Evolutionary conservation across 139 green algal genomes (phyloP), one percentile per base, ranked within the genome.

Genomic region (Micractinium conductrix): DNA sequence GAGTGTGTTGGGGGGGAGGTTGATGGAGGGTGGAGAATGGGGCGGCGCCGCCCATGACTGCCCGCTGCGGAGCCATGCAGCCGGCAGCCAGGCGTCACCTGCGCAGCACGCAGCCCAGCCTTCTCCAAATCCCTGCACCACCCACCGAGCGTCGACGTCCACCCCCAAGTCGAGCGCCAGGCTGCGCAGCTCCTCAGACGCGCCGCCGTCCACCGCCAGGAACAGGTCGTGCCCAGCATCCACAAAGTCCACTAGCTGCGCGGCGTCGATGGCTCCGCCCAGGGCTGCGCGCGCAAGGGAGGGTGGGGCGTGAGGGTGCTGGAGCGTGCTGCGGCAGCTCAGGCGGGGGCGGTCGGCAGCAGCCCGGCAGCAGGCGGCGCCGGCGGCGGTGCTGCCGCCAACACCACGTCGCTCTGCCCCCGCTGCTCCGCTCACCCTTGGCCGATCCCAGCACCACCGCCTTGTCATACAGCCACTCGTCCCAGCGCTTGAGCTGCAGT

Each of bases 391-490:
- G 17, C 8, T 17, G 24, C 58, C 58, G 58, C 58, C 17, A 28
- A 17, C 58, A 68, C 55, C 58, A 68, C 26, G 22, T 26, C n/a
- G n/a, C n/a, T n/a, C n/a, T n/a, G n/a, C 5, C 1, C 22, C 22
- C 5, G 26, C 58, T 37, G n/a, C 58, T 26, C 24, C 24, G 16
- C 43, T 92, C 70, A 78, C 75, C 28, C 28, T 84, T 63, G 35
- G 45, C 58, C 9, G 92, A 91, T 4, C 90, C 92, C 35, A 98
- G 90, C 4, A 98, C 79, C 24, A 97, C 81, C 17, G 98, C 63
- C 38, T 94, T 92, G 76, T 98, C 96, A 74, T 96, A 98, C 3
- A 93, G 84, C 88, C 91, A 97, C 4, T 86, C 84, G 65, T 95
- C 96, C 89, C 92, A 97, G 48, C 96, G 89, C 33, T 88, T 85